phyloP scores from a whole-genome alignment of 83 land plant species.

The Diphasiastrum complanatum region DNA sequence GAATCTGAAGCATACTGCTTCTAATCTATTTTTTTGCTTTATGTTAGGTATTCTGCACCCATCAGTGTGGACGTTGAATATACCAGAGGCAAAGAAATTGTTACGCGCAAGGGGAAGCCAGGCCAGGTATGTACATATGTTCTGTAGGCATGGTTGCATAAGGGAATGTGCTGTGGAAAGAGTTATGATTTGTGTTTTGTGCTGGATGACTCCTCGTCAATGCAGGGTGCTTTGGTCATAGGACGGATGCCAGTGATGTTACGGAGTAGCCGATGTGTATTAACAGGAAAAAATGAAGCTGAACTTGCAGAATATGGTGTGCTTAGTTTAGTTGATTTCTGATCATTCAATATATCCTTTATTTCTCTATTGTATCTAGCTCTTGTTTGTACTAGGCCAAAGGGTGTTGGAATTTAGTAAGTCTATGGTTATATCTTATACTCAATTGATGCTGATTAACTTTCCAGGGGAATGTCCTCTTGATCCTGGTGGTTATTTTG shows the following conservation, averaged over 20 bases:
- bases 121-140: constrained; percentile 24
- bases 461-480: constrained; percentile 14
- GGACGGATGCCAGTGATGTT: constrained; percentile 95
- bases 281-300: constrained; percentile 77
- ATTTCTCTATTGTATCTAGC: background rate
- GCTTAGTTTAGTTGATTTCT: constrained; percentile 2
- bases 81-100: constrained; percentile 52
- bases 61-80: constrained; percentile 80
- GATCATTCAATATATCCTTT: background rate
- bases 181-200: background rate
- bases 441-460: background rate
- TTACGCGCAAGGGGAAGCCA: constrained; percentile 41
- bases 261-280: constrained; percentile 75
- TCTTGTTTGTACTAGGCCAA: background rate
- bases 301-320: constrained; percentile 86
- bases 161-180: background rate
- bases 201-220: background rate
- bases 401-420: too few relatives aligned
- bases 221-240: constrained; percentile 61
- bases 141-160: background rate
- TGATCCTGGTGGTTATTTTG: constrained; percentile 17
- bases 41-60: constrained; percentile 81
- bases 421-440: too few relatives aligned
- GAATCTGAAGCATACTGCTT: background rate
- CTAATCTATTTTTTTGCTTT: background rate